Evolutionary conservation across 1,284 basidiomycete species (phyloP).

Genomic region (Trichosporon inkin): DNA sequence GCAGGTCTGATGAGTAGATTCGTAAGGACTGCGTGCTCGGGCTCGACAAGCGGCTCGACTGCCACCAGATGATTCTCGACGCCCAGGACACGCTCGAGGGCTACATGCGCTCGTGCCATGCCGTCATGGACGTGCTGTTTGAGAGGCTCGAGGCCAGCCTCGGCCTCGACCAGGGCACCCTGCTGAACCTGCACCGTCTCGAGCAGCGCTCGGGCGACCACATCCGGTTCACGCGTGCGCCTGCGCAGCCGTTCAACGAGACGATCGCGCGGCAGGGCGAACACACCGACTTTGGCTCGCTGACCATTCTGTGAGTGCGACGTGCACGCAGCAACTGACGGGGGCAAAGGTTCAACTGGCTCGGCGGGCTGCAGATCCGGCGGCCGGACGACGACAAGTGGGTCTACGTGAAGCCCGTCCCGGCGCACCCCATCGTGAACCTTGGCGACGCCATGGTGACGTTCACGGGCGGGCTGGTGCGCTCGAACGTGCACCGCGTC

Average conservation of each 20-base stretch:
- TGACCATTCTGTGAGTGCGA: slow-evolving; percentile 20
- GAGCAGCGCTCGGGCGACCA: slow-evolving; percentile 60
- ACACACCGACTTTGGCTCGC: slow-evolving; percentile 33
- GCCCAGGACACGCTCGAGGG: slow-evolving; percentile 18
- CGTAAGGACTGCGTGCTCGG: slow-evolving; percentile 33
- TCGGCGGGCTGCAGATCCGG: slow-evolving; percentile 68
- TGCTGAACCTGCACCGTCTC: slow-evolving; percentile 54
- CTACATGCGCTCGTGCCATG: slow-evolving; percentile 27
- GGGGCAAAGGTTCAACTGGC: slow-evolving; percentile 55
- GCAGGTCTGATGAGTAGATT: slow-evolving; percentile 18
- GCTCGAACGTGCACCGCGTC: slow-evolving; percentile 34
- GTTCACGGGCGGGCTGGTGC: slow-evolving; percentile 59
- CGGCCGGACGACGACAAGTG: slow-evolving; percentile 59
- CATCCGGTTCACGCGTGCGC: slow-evolving; percentile 58
- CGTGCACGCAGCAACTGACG: background rate
- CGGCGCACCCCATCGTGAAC: slow-evolving; percentile 61
- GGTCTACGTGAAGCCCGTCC: slow-evolving; percentile 64
- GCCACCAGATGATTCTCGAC: slow-evolving; percentile 22
- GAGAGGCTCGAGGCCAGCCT: slow-evolving; percentile 59
- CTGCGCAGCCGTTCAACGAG: slow-evolving; percentile 29
- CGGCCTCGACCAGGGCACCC: slow-evolving; percentile 56
- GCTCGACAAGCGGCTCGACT: slow-evolving; percentile 17
- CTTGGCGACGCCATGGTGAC: slow-evolving; percentile 59
- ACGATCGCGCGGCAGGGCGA: slow-evolving; percentile 21
- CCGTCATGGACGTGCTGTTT: slow-evolving; percentile 58